Base-by-base conservation (phyloP, 495 filamentous ascomycete genomes). In the Aspergillus asperescens region DNA sequence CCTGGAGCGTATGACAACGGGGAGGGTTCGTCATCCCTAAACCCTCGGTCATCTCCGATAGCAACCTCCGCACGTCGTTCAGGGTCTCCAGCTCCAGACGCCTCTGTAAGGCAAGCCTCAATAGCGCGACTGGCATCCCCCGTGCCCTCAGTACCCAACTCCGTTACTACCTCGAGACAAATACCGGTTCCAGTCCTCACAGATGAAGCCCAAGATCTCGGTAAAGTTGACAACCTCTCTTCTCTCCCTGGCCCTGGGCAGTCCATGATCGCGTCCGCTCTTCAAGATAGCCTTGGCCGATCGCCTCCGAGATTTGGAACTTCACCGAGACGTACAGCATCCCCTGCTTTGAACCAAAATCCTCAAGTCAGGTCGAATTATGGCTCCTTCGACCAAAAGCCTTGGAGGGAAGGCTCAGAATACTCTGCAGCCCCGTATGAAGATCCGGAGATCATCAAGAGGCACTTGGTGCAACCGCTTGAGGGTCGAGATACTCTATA, bases 371-470 rank as follows among this genome's bases (percentile, higher is more conserved):
- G 79, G 35, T 85, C 85, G 37, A 84, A 81, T 43, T 90, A 91
- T 65, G 89, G 88, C 31, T 93, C 89, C 7, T 87, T 92, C 58
- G 88, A 93, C 32, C 77, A 75, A 25, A 80, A 79, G 32, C 67
- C 66, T 10, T 66, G 68, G n/a, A 67, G 60, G 28, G 72, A 72
- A 24, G 52, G 61, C 4, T 62, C 65, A 0, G 61, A 62, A 56
- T 51, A 64, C 54, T 59, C 62, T 45, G 57, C 56, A 12, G 76
- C 65, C 16, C 79, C 85, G 8, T 82, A 78, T 57, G 89, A 95
- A 64, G 85, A 94, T 48, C 84, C 85, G 5, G 87, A 90, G 61
- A 83, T 95, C 18, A 76, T 95, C 39, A 88, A 79, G 67, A 75
- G 89, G 55, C 89, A 95, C 74, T 64, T 95, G 42, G 89, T 95